Percentiles rank a stretch among this genome's conserved stretches.
Conservation (phyloP, 192 early-diverging fungal species). For the Coemansia sp. region DNA sequence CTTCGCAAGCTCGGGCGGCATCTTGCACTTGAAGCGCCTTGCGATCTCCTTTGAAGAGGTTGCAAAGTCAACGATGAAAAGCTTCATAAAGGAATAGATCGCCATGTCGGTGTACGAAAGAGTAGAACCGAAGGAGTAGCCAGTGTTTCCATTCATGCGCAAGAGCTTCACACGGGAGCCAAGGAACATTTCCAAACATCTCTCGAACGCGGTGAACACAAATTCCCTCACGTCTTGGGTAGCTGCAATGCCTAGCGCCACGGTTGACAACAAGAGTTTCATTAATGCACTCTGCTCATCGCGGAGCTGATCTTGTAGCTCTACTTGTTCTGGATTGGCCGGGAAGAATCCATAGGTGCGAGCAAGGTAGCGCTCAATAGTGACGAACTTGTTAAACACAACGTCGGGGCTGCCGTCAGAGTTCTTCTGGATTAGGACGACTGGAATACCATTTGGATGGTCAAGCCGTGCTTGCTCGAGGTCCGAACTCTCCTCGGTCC, state of each 20-base stretch:
- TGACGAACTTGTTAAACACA: slow-evolving; percentile 37
- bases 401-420: slow-evolving; percentile 21
- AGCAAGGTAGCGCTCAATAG: slow-evolving; percentile 57
- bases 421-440: slow-evolving; percentile 25
- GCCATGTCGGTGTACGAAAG: slow-evolving; percentile 47
- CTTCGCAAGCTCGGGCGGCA: slow-evolving; percentile 36
- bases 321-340: slow-evolving; percentile 25
- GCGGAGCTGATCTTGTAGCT: slow-evolving; percentile 20
- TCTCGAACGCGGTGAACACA: slow-evolving; percentile 12
- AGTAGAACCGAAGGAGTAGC: slow-evolving; percentile 48
- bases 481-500: slow-evolving; percentile 27
- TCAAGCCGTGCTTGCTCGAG: slow-evolving; percentile 24
- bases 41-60: not conserved
- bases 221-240: not conserved
- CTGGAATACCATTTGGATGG: slow-evolving; percentile 33
- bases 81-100: slow-evolving; percentile 21
- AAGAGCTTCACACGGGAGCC: slow-evolving; percentile 37
- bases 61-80: not conserved
- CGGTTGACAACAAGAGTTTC: not conserved
- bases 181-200: slow-evolving; percentile 19
- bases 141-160: slow-evolving; percentile 55
- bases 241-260: no score
- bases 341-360: slow-evolving; percentile 50
- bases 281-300: slow-evolving; percentile 8
- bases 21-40: slow-evolving; percentile 3